Evolutionary conservation across 2,329 filamentous ascomycete species (phyloP), one percentile per base, ranked within the genome.

Genomic region (Cladophialophora bantiana): DNA sequence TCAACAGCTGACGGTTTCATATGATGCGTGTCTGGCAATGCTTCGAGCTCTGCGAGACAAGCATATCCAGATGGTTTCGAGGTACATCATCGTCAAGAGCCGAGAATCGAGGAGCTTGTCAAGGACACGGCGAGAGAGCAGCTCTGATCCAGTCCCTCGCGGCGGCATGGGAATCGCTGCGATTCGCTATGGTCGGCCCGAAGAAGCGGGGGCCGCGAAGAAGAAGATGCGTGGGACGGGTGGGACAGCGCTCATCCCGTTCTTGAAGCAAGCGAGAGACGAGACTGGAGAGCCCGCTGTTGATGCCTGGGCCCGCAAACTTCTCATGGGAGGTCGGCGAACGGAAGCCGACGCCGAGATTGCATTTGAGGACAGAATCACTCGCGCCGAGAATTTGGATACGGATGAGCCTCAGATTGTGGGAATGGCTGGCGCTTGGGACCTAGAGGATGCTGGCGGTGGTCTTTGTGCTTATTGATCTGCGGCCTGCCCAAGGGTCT

Each of bases 271-370:
- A 80, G 95, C 95, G 4, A 86, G 95, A 34, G 94, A 99, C 74
- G 95, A 99, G 83, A 99, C 95, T 0, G 92, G 92, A 15, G 94
- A 98, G 78, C 93, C 93, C 1, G 93, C 94, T 0, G 89, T 98
- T 57, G 87, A 89, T 73, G 82, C 82, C 0, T 89, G 88, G 88
- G 87, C 86, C 13, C 80, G 83, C 59, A 79, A 86, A 31, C 72
- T 89, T 50, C 79, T 90, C 26, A 86, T 82, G 69, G 86, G 85
- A 64, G 83, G 82, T 0, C 81, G 80, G 64, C 69, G 48, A 74
- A 78, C 38, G 40, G 78, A 79, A 54, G 83, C 83, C 66, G 82
- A 75, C 59, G 67, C 84, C 0, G 81, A 84, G 66, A 79, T 88
- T 26, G 68, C 64, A 13, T 52, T 60, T 26, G 67, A 73, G 57